Percentiles rank a stretch among this genome's conserved stretches.
These are phyloP conservation scores for Penicillium paradoxum DNA, from an alignment of 495 filamentous ascomycete species.

Conservation along the genomic window DNA sequence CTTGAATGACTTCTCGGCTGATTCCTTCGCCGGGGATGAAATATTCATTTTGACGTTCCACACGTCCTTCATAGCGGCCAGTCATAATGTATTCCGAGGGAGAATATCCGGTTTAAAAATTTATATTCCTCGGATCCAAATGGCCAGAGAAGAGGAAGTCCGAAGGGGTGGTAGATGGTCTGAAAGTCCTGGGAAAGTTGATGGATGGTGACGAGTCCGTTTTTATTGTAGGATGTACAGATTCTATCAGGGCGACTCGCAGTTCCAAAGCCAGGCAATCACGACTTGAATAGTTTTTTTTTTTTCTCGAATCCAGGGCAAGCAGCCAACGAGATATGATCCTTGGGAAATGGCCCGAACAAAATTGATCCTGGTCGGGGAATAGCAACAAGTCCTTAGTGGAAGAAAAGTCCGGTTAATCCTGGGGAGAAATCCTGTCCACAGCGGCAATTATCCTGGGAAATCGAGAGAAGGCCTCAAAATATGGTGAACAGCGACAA, in stretches of 20 bases:
- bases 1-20: slow-evolving; percentile 87
- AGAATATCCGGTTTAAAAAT: slow-evolving; percentile 21
- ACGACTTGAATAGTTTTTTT: slow-evolving; percentile 16
- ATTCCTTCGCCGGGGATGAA: slow-evolving; percentile 88
- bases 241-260: slow-evolving; percentile 21
- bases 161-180: slow-evolving; percentile 12
- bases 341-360: slow-evolving; percentile 20
- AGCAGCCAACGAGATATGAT: slow-evolving; percentile 15
- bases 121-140: slow-evolving; percentile 37
- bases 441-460: slow-evolving; percentile 16
- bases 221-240: slow-evolving; percentile 26
- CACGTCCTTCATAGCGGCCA: slow-evolving; percentile 36
- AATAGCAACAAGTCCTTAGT: slow-evolving; percentile 17
- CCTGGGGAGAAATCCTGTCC: slow-evolving; percentile 21
- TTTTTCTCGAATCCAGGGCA: slow-evolving; percentile 13
- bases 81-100: slow-evolving; percentile 40
- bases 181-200: slow-evolving; percentile 10
- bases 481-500: slow-evolving; percentile 11
- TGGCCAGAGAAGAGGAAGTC: slow-evolving; percentile 23
- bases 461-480: slow-evolving; percentile 18
- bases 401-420: slow-evolving; percentile 20
- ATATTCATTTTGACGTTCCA: slow-evolving; percentile 69
- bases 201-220: slow-evolving; percentile 16
- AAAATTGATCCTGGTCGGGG: slow-evolving; percentile 15
- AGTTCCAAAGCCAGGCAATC: slow-evolving; percentile 18